A percentile compares a stretch with the other conserved stretches of the same genome.
phyloP scores from a whole-genome alignment of 495 filamentous ascomycete genomes.

The Aspergillus olivimuriae region DNA sequence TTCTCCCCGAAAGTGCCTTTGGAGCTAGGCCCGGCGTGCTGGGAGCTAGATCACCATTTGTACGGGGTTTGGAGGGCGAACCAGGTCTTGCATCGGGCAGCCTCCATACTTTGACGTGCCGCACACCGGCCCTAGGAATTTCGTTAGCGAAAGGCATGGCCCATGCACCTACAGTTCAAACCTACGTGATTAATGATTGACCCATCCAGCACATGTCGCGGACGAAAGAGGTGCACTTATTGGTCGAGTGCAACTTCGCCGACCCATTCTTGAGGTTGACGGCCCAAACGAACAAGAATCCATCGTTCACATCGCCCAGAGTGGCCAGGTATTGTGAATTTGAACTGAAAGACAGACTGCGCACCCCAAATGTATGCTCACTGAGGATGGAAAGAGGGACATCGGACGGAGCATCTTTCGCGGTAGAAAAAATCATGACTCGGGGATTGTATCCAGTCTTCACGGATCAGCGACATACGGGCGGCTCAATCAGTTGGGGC shows the following conservation, averaged over 20 bases:
- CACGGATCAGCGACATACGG: slow-evolving; percentile 7
- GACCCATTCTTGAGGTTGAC: slow-evolving; percentile 76
- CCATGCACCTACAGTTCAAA: slow-evolving; percentile 2
- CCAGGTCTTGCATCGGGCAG: slow-evolving; percentile 54
- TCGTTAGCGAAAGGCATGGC: slow-evolving; percentile 1
- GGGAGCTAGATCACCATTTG: slow-evolving; percentile 31
- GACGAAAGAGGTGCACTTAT: slow-evolving; percentile 83
- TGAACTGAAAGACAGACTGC: slow-evolving; percentile 79
- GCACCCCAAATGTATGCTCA: slow-evolving; percentile 88
- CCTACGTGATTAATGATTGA: slow-evolving; percentile 56
- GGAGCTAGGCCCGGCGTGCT: slow-evolving; percentile 41
- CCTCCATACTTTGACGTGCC: slow-evolving; percentile 92
- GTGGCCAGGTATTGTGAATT: slow-evolving; percentile 85
- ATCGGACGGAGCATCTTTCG: slow-evolving; percentile 68
- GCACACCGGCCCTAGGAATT: slow-evolving; percentile 61
- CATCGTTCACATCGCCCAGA: slow-evolving; percentile 82
- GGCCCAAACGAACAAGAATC: slow-evolving; percentile 88
- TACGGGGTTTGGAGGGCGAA: slow-evolving; percentile 44
- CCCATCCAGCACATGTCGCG: slow-evolving; percentile 88
- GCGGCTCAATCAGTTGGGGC: background rate
- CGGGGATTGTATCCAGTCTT: slow-evolving; percentile 87
- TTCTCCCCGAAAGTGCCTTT: slow-evolving; percentile 53
- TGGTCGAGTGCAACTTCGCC: slow-evolving; percentile 83
- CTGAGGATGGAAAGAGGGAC: slow-evolving; percentile 76
- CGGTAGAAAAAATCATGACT: slow-evolving; percentile 80